phyloP scores from a whole-genome alignment of 2,329 filamentous ascomycete genomes.

The Stachybotrys chartarum region DNA sequence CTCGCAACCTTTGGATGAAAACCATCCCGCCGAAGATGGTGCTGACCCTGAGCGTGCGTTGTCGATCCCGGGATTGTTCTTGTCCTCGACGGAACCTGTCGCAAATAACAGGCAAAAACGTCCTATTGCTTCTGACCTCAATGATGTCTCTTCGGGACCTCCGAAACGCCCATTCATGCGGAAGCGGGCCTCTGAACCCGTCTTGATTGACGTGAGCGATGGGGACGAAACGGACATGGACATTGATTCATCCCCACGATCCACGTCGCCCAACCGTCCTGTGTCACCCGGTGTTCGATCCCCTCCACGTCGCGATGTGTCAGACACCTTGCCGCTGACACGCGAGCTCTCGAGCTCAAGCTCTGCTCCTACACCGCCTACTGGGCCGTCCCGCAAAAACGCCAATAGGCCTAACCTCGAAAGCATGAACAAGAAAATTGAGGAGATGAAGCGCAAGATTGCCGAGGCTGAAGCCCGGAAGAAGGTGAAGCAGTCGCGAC shows the following conservation, averaged over 20 bases:
- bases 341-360: slow-evolving; percentile 34
- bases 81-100: slow-evolving; percentile 19
- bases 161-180: slow-evolving; percentile 58
- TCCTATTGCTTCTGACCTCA: slow-evolving; percentile 61
- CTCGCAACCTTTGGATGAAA: background rate
- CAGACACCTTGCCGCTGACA: slow-evolving; percentile 26
- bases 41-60: slow-evolving; percentile 9
- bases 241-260: slow-evolving; percentile 46
- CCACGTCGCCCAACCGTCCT: slow-evolving; percentile 22
- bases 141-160: slow-evolving; percentile 39
- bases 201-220: slow-evolving; percentile 84
- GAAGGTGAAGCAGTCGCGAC: slow-evolving; percentile 29
- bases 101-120: slow-evolving; percentile 25
- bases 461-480: slow-evolving; percentile 52
- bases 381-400: slow-evolving; percentile 22
- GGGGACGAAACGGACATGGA: slow-evolving; percentile 63
- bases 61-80: slow-evolving; percentile 29
- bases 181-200: slow-evolving; percentile 48
- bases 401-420: slow-evolving; percentile 34
- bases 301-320: slow-evolving; percentile 33
- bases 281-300: slow-evolving; percentile 25
- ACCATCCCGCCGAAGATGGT: background rate
- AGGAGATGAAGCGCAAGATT: slow-evolving; percentile 52
- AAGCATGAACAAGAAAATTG: slow-evolving; percentile 50
- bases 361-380: slow-evolving; percentile 29